These are phyloP conservation scores for Trametopsis cervina DNA, from an alignment of 768 basidiomycete genomes.

Conservation along the genomic window DNA sequence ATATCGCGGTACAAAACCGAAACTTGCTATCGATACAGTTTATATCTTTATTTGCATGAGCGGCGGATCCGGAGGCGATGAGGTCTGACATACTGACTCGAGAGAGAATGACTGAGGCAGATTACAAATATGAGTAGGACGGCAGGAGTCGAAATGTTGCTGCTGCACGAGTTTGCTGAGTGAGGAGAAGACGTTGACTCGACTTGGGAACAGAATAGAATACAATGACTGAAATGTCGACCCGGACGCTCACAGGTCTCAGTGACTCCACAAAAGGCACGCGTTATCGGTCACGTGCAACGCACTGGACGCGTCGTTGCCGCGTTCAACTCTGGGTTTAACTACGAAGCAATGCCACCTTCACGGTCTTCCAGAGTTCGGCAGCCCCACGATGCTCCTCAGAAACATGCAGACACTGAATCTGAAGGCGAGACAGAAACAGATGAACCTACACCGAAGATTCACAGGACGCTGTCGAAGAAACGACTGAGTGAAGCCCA, in stretches of 20 bases:
- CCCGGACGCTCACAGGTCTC: no score
- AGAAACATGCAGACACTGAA: conserved; percentile 7
- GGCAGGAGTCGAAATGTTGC: no score
- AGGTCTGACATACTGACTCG: background rate
- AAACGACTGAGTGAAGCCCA: conserved; percentile 60
- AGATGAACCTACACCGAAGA: conserved; percentile 18
- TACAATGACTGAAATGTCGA: no score
- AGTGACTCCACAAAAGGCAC: background rate
- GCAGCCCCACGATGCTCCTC: background rate
- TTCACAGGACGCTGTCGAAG: conserved; percentile 15
- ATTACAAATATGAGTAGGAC: no score
- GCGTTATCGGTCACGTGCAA: conserved; percentile 5
- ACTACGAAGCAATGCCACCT: conserved; percentile 12
- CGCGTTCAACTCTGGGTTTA: conserved; percentile 6
- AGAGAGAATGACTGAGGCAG: background rate
- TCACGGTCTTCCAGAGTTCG: conserved; percentile 8
- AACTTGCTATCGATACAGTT: conserved; percentile 4
- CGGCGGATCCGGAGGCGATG: conserved; percentile 7
- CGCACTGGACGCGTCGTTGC: conserved; percentile 14
- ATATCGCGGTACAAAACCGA: background rate
- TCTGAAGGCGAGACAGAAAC: conserved; percentile 14
- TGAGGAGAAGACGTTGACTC: no score
- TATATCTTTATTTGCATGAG: background rate
- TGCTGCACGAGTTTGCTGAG: no score
- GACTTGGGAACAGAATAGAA: no score